Base-by-base conservation (phyloP, 2,329 filamentous ascomycete species). In the Pseudomassariella vexata region DNA sequence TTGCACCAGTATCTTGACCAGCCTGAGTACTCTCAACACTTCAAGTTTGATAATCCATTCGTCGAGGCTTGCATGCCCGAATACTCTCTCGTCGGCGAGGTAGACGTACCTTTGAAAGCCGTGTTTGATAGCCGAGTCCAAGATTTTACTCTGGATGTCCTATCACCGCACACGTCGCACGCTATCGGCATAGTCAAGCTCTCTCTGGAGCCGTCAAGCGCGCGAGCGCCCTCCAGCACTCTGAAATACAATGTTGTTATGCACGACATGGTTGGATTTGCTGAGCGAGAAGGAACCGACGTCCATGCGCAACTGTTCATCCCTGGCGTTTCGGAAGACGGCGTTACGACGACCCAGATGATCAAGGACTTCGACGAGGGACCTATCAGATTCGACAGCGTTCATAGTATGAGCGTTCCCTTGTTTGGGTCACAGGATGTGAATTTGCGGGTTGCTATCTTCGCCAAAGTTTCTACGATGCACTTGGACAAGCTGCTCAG, bases 181-280 rank as follows among this genome's bases (percentile, higher is more conserved):
- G 85, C 87, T 7, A 78, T 96, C 38, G 92, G 90, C 26, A 90
- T 95, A 34, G 77, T 98, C 44, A 85, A 88, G 49, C 66, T 98
- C 22, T 90, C 90, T 0, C 65, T 98, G 6, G 92, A 98, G 53
- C 92, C 92, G 10, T 96, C 90, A 1, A 90, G 87, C 28, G 89
- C 90, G 3, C 82, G 94, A 49, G 90, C 89, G 4, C 92, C 92
- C 10, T 85, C 86, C 9, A 92, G 85, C 37, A 95, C 86, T 3
- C 66, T 96, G 36, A 98, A 96, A 55, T 98, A 98, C 64, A 98
- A 96, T 49, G 89, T 96, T 5, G 89, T 96, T 19, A 95, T 98
- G 86, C 89, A 94, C 51, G 88, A 96, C 52, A 76, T 98, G 62
- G 65, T 92, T 21, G 92, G 92, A 1, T 98, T 98, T 47, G 84